phyloP scores from a whole-genome alignment of 768 basidiomycete species.

The Lactifluus pinguis region DNA sequence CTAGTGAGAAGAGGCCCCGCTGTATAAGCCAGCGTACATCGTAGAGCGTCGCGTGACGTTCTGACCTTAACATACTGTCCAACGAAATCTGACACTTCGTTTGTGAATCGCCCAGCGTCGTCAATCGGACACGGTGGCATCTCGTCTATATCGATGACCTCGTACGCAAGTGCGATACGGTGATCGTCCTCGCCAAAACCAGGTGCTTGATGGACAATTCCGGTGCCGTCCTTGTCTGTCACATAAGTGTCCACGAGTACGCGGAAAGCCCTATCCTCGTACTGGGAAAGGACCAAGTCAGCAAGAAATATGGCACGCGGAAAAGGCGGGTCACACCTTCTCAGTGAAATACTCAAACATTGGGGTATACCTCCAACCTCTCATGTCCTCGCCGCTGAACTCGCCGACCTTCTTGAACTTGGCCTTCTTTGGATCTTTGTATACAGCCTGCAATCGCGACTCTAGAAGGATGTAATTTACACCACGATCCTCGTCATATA shows the following conservation, averaged over 20 bases:
- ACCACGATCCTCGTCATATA: slow-evolving; percentile 80
- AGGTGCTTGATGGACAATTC: slow-evolving; percentile 98
- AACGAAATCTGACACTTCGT: slow-evolving; percentile 81
- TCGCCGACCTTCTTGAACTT: slow-evolving; percentile 87
- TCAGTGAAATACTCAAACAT: slow-evolving; percentile 97
- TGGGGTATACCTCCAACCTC: slow-evolving; percentile 91
- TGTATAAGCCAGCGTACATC: background rate
- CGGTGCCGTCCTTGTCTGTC: slow-evolving; percentile 87
- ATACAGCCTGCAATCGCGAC: slow-evolving; percentile 72
- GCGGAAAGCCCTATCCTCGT: slow-evolving; percentile 81
- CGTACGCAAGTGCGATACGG: slow-evolving; percentile 79
- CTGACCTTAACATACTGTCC: slow-evolving; percentile 83
- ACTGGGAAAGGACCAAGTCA: slow-evolving; percentile 39
- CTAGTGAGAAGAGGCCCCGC: slow-evolving; percentile 29
- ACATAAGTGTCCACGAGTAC: slow-evolving; percentile 91
- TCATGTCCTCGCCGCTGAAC: slow-evolving; percentile 88
- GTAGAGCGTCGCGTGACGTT: background rate
- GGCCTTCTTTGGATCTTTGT: slow-evolving; percentile 96
- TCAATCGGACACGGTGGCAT: slow-evolving; percentile 96
- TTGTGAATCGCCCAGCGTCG: slow-evolving; percentile 80
- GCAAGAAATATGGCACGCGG: background rate
- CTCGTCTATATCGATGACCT: slow-evolving; percentile 77
- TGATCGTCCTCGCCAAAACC: slow-evolving; percentile 99
- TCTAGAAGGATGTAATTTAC: slow-evolving; percentile 91
- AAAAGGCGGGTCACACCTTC: slow-evolving; percentile 43